Evolutionary conservation across 768 basidiomycete species (phyloP).

Genomic region (Kwoniella dendrophila): DNA sequence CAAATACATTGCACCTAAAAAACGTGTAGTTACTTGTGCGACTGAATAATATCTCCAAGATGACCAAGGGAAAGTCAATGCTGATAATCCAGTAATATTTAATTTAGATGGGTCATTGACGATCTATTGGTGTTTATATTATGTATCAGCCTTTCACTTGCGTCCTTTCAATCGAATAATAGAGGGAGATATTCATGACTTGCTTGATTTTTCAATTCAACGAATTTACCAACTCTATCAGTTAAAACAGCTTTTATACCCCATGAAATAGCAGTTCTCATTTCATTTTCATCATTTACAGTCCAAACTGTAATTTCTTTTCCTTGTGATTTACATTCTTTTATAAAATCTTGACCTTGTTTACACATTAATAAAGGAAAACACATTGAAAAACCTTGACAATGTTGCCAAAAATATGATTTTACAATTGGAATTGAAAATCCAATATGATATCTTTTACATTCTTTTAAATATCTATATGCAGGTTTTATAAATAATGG

Average conservation of each 20-base stretch:
- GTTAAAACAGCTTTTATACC: constrained; percentile 56
- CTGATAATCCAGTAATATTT: constrained; percentile 25
- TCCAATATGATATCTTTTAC: constrained; percentile 55
- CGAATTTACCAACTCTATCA: constrained; percentile 49
- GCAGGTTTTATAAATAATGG: constrained; percentile 55
- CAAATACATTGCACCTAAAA: constrained; percentile 21
- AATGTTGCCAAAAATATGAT: constrained; percentile 54
- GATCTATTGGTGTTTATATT: constrained; percentile 28
- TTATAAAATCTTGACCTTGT: constrained; percentile 52
- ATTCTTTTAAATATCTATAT: constrained; percentile 46
- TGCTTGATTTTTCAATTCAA: constrained; percentile 44
- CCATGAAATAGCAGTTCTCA: constrained; percentile 50
- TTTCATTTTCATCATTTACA: constrained; percentile 54
- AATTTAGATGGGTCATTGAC: constrained; percentile 41
- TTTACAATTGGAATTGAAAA: constrained; percentile 49
- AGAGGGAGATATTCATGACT: constrained; percentile 34
- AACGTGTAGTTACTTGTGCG: constrained; percentile 45
- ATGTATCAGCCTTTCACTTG: not conserved
- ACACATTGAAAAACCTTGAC: constrained; percentile 52
- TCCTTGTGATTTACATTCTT: constrained; percentile 50
- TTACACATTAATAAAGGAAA: constrained; percentile 50
- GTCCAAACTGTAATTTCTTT: constrained; percentile 57
- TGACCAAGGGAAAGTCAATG: constrained; percentile 49
- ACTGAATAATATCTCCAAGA: constrained; percentile 52
- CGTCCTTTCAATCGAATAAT: not conserved